phyloP scores from a whole-genome alignment of 129 eudicot species.

The carrot (Daucus carota) region DNA sequence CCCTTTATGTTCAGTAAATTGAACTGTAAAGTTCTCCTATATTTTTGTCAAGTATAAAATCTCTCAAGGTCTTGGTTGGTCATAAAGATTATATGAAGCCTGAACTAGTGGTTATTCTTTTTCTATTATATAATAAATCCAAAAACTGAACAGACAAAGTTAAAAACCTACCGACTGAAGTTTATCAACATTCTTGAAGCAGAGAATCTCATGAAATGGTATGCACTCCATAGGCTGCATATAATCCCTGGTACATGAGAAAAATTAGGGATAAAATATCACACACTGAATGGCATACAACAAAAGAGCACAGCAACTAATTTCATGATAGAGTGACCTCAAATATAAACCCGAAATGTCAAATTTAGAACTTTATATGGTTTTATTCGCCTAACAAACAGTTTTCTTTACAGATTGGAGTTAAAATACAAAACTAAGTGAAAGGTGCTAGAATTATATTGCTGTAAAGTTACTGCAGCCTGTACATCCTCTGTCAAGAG shows the following conservation, averaged over 20 bases:
- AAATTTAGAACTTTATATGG: background rate
- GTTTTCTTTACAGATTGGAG: slow-evolving; percentile 2
- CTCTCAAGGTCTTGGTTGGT: background rate
- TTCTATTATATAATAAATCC: background rate
- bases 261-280: slow-evolving; percentile 5
- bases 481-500: background rate
- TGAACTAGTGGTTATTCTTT: background rate
- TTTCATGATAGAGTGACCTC: background rate
- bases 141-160: slow-evolving; percentile 7
- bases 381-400: background rate
- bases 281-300: slow-evolving; percentile 2
- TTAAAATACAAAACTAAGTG: background rate
- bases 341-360: slow-evolving; percentile 5
- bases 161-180: slow-evolving; percentile 59
- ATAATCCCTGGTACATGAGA: slow-evolving; percentile 45
- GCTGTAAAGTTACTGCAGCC: background rate
- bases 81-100: background rate
- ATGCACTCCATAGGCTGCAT: slow-evolving; percentile 69
- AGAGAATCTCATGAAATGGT: slow-evolving; percentile 56
- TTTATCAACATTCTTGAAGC: slow-evolving; percentile 69
- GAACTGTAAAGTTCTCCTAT: background rate
- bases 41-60: background rate
- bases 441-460: background rate
- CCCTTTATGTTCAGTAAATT: background rate
- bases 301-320: background rate